Base-by-base conservation (phyloP, 2,329 filamentous ascomycete species). In the Cordyceps cateniannulata region DNA sequence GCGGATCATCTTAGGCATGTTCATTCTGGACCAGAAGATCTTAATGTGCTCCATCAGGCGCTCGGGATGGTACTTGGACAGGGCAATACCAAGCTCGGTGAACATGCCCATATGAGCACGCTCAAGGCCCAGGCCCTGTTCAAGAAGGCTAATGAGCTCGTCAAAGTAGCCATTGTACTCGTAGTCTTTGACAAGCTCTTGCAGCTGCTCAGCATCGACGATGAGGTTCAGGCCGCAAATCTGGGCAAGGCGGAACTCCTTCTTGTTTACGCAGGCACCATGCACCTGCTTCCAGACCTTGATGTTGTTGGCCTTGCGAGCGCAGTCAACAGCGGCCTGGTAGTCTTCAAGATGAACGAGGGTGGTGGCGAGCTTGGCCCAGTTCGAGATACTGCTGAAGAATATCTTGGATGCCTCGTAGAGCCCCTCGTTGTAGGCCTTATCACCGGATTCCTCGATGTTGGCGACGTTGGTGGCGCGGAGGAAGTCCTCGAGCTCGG, bases 241-340 rank as follows among this genome's bases (percentile, higher is more conserved):
- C 78, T 98, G 95, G 27, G 96, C 95, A 63, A 99, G 88, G 64
- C 93, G 90, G 86, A 99, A 99, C 74, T 99, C 95, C 81, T 96
- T 98, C 86, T 98, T 99, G 64, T 85, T 86, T 66, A 99, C 90
- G 72, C 95, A 99, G 24, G 93, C 95, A 71, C 91, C 89, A 77
- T 98, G 96, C 67, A 99, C 95, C 77, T 99, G 91, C 78, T 95
- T 96, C 95, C 95, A 99, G 57, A 99, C 95, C 81, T 96, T 97
- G 77, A 97, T 93, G 76, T 91, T 98, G 82, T 98, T 99, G 69
- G 95, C 95, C 79, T 99, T 98, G 73, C 95, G 90, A 27, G 96
- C 95, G 70, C 92, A 97, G 74, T 99, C 95, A 47, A 99, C 95
- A 50, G 95, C 95, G 68, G 91, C 91, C 76, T 99, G 96, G 79